Percentiles rank a stretch among this genome's conserved stretches.
Conservation (phyloP, 179 eudicot species). For the Drosera spatulata region DNA sequence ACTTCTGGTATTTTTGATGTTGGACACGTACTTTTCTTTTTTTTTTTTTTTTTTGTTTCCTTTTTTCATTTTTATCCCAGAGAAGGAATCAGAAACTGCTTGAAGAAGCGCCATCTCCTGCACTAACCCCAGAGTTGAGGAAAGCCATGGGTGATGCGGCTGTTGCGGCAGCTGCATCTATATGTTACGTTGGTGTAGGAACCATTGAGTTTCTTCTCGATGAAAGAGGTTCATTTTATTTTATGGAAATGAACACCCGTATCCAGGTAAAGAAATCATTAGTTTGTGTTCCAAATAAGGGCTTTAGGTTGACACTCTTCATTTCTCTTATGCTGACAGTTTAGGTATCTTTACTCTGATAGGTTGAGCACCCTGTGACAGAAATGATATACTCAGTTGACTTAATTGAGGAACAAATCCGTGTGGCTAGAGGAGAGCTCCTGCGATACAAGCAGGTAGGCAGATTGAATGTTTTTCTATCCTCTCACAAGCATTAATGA, state of each 20-base stretch:
- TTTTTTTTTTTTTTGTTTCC: not conserved
- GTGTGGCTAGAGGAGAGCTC: slow-evolving; percentile 88
- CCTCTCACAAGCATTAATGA: not conserved
- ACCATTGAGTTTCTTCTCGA: slow-evolving; percentile 92
- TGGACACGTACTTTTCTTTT: not conserved
- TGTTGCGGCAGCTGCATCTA: slow-evolving; percentile 94
- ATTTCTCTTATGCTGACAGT: not conserved
- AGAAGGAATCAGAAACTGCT: slow-evolving; percentile 96
- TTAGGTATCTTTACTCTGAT: not conserved
- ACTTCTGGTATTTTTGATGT: too few relatives aligned
- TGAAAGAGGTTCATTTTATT: slow-evolving; percentile 94
- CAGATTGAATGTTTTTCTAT: slow-evolving; percentile 6
- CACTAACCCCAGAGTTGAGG: slow-evolving; percentile 80
- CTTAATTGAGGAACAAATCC: slow-evolving; percentile 94
- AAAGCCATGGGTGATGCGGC: slow-evolving; percentile 99
- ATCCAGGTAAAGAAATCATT: slow-evolving; percentile 50
- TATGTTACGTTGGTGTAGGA: slow-evolving; percentile 94
- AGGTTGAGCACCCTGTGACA: slow-evolving; percentile 99
- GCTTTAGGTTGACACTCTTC: not conserved
- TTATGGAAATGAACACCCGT: slow-evolving; percentile 98
- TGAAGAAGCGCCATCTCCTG: slow-evolving; percentile 98
- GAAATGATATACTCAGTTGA: slow-evolving; percentile 98
- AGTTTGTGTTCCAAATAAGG: not conserved
- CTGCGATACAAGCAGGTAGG: slow-evolving; percentile 81
- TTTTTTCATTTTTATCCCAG: slow-evolving; percentile 29